Base-by-base conservation (phyloP, 1,139 yeast genomes). In the Yamadazyma epiphylla region DNA sequence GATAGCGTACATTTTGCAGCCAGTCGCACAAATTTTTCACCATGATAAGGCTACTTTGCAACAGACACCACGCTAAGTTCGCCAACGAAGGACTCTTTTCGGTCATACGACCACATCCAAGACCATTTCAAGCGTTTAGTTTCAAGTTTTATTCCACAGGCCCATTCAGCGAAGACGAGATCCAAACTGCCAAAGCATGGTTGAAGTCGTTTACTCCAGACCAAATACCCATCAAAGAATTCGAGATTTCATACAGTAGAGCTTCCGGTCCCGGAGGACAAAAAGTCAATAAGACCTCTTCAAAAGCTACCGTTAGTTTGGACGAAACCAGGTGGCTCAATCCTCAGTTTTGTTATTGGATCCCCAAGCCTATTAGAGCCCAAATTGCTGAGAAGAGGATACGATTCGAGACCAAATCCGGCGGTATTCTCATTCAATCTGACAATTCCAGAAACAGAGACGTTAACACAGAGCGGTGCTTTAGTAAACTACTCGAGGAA, bases 221-320 rank as follows among this genome's bases (percentile, higher is more conserved):
- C 0, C 43, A 55, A 4, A 60, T 83, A 2, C 94, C 91, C 0
- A 51, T 58, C 8, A 48, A 55, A 19, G 48, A 60, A 13, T 84
- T 84, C 46, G 58, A 61, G 1, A 56, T 80, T 3, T 53, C 76
- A 0, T 88, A 64, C 53, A 76, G 86, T 31, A 60, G 95, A 38
- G 74, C 95, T 0, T 81, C 95, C 9, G 97, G 97, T 0, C 89
- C 96, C 0, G 97, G 97, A 0, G 97, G 97, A 0, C 97, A 89
- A 46, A 85, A 89, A 49, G 96, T 89, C 11, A 89, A 89, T 53
- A 89, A 87, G 40, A 74, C 87, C 0, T 78, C 79, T 10, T 76
- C 91, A 3, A 88, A 88, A 48, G 95, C 94, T 3, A 77, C 91
- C 0, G 54, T 89, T 9, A 61, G 76, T 3, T 49, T 86, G 39